Evolutionary conservation across 2,329 filamentous ascomycete species (phyloP).

Genomic region (Beauveria rudraprayagi): DNA sequence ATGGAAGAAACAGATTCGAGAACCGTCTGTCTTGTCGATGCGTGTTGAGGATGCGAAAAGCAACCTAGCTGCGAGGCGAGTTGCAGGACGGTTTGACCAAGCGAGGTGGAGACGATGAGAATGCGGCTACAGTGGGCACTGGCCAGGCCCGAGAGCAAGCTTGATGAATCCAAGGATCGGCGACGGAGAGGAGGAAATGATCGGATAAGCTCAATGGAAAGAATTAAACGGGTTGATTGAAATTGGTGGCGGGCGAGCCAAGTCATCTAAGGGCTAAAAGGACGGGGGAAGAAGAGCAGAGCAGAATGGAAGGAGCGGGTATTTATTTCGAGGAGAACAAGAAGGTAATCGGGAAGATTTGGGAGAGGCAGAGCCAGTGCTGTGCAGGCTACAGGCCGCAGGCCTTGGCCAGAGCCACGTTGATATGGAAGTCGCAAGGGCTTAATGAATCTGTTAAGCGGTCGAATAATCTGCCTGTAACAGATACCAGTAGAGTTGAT

Average conservation of each 20-base stretch:
- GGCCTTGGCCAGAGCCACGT: background rate
- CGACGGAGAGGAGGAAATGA: background rate
- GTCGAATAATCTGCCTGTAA: too few relatives aligned
- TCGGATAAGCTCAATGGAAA: background rate
- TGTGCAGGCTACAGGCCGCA: background rate
- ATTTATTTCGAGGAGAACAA: background rate
- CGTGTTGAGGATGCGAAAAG: constrained; percentile 2
- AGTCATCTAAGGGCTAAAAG: background rate
- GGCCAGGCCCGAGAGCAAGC: background rate
- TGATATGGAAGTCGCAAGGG: too few relatives aligned
- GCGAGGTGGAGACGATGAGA: constrained; percentile 7
- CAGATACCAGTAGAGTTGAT: background rate
- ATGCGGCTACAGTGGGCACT: constrained; percentile 2
- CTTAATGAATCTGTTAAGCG: too few relatives aligned
- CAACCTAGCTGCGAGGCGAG: background rate
- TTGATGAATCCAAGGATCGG: constrained; percentile 1
- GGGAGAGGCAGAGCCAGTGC: background rate
- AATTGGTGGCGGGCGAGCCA: background rate
- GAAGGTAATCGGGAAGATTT: background rate
- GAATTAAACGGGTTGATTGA: background rate
- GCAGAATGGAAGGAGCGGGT: background rate
- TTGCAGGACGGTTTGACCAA: constrained; percentile 7
- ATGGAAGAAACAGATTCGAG: background rate
- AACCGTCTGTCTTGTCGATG: background rate
- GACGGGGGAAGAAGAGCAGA: background rate